phyloP scores from a whole-genome alignment of 345 rosid species.

The Diplotaxis tenuifolia region DNA sequence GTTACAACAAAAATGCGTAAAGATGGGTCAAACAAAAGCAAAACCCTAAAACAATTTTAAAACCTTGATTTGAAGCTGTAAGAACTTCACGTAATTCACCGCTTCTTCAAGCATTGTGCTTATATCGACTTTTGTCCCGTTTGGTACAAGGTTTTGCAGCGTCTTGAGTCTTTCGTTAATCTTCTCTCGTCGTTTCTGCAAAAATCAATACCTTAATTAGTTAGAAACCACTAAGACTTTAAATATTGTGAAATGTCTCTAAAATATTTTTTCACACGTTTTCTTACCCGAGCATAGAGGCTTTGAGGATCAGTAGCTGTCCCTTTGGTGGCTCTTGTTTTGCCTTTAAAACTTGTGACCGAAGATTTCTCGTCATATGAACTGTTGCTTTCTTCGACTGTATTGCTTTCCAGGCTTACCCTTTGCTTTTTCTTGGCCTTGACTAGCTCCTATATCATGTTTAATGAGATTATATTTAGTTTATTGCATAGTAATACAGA shows the following conservation, averaged over 20 bases:
- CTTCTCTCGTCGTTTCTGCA: conserved; percentile 31
- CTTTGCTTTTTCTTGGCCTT: conserved; percentile 46
- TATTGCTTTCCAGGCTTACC: conserved; percentile 24
- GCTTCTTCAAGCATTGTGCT: too few relatives aligned
- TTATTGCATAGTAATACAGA: neutral
- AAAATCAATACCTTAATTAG: neutral
- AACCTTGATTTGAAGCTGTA: conserved; percentile 45
- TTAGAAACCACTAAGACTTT: too few relatives aligned
- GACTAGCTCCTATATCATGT: conserved; percentile 18
- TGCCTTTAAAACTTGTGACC: conserved; percentile 52
- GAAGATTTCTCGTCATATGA: conserved; percentile 66
- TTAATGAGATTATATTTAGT: neutral
- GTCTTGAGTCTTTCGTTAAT: conserved; percentile 37
- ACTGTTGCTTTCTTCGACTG: conserved; percentile 41
- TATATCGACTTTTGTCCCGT: conserved; percentile 48
- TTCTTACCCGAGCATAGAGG: conserved; percentile 77
- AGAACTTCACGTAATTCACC: too few relatives aligned
- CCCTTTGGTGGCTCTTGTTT: conserved; percentile 69
- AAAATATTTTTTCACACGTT: too few relatives aligned
- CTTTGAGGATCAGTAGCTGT: conserved; percentile 93
- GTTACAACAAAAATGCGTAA: too few relatives aligned
- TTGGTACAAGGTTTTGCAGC: conserved; percentile 82
- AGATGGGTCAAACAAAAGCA: neutral
- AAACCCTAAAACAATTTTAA: neutral
- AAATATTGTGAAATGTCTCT: too few relatives aligned